A percentile compares a stretch with the other conserved stretches of the same genome.
phyloP scores from a whole-genome alignment of 2,329 filamentous ascomycete species.

The Curvularia sp. region DNA sequence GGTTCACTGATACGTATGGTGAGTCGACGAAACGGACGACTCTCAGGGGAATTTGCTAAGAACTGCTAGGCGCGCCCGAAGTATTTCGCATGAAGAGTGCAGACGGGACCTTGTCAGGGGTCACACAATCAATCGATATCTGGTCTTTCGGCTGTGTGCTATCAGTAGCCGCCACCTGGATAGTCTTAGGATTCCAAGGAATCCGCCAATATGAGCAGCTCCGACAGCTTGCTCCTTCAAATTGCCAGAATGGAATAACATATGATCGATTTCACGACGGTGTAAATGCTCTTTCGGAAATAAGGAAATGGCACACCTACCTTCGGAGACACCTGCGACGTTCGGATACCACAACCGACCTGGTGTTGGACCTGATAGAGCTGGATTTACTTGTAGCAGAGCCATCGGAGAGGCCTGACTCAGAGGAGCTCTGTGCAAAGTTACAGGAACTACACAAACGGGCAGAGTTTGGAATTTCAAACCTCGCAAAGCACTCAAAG shows the following conservation, averaged over 20 bases:
- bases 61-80: conserved; percentile 18
- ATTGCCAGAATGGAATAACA: neutral
- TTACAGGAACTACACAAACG: neutral
- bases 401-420: neutral
- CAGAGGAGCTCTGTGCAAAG: neutral
- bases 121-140: conserved; percentile 46
- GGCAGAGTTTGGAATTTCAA: neutral
- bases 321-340: neutral
- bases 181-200: conserved; percentile 47
- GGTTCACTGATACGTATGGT: conserved; percentile 52
- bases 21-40: neutral
- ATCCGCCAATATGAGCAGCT: conserved; percentile 35
- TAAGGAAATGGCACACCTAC: neutral
- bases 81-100: conserved; percentile 20
- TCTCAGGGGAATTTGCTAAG: neutral
- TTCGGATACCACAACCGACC: neutral
- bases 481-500: conserved; percentile 1
- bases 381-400: neutral
- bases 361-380: neutral
- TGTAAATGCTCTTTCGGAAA: neutral
- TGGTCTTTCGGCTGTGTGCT: conserved; percentile 54
- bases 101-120: conserved; percentile 8
- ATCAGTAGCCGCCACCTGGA: conserved; percentile 51
- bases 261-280: neutral
- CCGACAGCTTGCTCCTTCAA: conserved; percentile 3